Evolutionary conservation across 805 yeast genomes (phyloP).

Genomic region (Nakazawaea wyomingensis): DNA sequence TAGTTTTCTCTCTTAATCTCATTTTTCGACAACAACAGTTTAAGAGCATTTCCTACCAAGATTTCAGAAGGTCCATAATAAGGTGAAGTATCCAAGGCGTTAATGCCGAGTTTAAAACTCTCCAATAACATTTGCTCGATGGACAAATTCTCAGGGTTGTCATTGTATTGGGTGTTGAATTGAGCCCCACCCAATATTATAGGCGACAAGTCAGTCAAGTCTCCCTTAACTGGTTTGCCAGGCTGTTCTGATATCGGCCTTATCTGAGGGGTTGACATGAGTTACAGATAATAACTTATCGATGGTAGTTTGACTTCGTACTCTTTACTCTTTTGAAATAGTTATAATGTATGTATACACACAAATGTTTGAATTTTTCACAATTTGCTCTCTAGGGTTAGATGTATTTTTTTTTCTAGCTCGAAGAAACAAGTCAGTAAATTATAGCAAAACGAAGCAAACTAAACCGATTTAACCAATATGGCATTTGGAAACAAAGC

Average conservation of each 20-base stretch:
- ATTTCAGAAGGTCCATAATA: constrained; percentile 87
- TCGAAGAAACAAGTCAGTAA: too few species aligned
- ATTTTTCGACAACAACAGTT: constrained; percentile 24
- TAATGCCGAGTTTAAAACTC: constrained; percentile 65
- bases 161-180: constrained; percentile 75
- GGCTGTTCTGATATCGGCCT: constrained; percentile 3
- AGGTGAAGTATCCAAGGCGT: constrained; percentile 87
- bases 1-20: constrained; percentile 55
- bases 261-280: neutral
- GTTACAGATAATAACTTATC: too few species aligned
- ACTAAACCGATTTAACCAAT: too few species aligned
- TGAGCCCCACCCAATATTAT: constrained; percentile 85
- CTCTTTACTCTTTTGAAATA: too few species aligned
- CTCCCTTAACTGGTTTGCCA: constrained; percentile 15
- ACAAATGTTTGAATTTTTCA: too few species aligned
- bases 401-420: too few species aligned
- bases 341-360: too few species aligned
- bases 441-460: too few species aligned
- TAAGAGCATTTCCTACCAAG: constrained; percentile 64
- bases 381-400: too few species aligned
- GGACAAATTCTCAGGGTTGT: constrained; percentile 58
- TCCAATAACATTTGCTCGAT: constrained; percentile 47
- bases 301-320: too few species aligned
- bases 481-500: constrained; percentile 7
- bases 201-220: constrained; percentile 39